Evolutionary conservation across 441 rosid species (phyloP).

Genomic region (Gossypium schwendimanii): DNA sequence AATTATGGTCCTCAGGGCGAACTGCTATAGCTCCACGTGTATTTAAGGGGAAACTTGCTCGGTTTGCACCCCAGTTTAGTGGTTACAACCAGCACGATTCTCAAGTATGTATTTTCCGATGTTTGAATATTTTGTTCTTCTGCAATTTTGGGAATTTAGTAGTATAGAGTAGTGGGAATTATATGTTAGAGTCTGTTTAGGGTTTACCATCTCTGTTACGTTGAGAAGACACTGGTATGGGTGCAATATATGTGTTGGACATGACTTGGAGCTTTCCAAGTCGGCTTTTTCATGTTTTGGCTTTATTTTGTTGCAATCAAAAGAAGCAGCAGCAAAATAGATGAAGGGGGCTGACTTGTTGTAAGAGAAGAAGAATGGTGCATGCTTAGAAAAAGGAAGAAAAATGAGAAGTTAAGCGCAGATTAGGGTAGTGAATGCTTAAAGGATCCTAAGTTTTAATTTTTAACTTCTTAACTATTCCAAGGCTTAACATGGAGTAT

Average conservation of each 20-base stretch:
- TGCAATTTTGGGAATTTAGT: not conserved
- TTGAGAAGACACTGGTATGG: not conserved
- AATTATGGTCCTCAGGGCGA: constrained; percentile 49
- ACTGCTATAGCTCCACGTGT: constrained; percentile 43
- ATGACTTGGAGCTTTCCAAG: not conserved
- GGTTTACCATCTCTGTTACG: not conserved
- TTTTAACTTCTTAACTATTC: not conserved
- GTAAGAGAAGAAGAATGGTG: not conserved
- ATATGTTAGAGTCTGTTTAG: not conserved
- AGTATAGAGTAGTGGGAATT: not conserved
- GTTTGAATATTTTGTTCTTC: not conserved
- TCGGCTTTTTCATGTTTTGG: not conserved
- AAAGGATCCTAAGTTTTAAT: not conserved
- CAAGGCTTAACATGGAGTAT: not conserved
- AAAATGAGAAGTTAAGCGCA: not conserved
- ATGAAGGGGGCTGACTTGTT: not conserved
- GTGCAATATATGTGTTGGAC: not conserved
- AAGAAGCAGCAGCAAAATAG: not conserved
- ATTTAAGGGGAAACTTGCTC: constrained; percentile 56
- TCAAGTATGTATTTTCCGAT: constrained; percentile 37
- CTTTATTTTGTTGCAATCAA: not conserved
- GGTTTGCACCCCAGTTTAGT: constrained; percentile 67
- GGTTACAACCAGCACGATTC: constrained; percentile 76
- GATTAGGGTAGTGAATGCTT: not conserved
- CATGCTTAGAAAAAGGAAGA: not conserved